These are phyloP conservation scores for Solanum appendiculatum DNA, from an alignment of 257 asterid genomes.

Conservation along the genomic window DNA sequence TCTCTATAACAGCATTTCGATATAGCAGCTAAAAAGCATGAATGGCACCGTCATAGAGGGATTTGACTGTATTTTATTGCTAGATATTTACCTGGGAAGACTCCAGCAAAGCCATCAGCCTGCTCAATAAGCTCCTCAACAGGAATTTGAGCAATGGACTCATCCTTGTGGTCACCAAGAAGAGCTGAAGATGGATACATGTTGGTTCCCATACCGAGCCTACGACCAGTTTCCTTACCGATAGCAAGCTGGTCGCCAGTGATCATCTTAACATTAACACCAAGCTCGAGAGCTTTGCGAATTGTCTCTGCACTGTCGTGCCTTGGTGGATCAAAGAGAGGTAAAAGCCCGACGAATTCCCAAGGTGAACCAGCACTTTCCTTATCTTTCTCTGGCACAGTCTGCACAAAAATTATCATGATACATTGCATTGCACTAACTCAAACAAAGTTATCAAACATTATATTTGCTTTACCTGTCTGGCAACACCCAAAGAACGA, in stretches of 20 bases:
- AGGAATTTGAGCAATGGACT: constrained; percentile 43
- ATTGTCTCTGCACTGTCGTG: constrained; percentile 74
- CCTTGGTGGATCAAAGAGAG: constrained; percentile 65
- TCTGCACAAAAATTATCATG: constrained; percentile 10
- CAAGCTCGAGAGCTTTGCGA: constrained; percentile 50
- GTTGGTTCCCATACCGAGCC: constrained; percentile 87
- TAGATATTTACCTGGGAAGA: constrained; percentile 55
- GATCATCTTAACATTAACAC: constrained; percentile 65
- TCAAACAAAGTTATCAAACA: neutral
- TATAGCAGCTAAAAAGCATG: neutral
- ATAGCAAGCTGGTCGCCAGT: constrained; percentile 86
- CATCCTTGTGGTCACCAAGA: constrained; percentile 55
- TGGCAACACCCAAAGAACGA: constrained; percentile 59
- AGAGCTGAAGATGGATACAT: constrained; percentile 83
- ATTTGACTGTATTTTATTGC: neutral
- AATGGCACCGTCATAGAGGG: neutral
- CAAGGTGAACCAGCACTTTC: constrained; percentile 45
- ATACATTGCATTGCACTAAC: neutral
- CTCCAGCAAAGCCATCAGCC: constrained; percentile 90
- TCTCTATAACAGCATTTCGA: neutral
- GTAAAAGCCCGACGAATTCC: constrained; percentile 62
- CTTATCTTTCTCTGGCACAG: constrained; percentile 32
- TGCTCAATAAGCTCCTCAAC: constrained; percentile 63
- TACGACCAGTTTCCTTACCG: constrained; percentile 71
- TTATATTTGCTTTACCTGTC: constrained; percentile 24